A percentile compares a stretch with the other conserved stretches of the same genome.
phyloP scores from a whole-genome alignment of 441 rosid species.

The Capsella rubella region DNA sequence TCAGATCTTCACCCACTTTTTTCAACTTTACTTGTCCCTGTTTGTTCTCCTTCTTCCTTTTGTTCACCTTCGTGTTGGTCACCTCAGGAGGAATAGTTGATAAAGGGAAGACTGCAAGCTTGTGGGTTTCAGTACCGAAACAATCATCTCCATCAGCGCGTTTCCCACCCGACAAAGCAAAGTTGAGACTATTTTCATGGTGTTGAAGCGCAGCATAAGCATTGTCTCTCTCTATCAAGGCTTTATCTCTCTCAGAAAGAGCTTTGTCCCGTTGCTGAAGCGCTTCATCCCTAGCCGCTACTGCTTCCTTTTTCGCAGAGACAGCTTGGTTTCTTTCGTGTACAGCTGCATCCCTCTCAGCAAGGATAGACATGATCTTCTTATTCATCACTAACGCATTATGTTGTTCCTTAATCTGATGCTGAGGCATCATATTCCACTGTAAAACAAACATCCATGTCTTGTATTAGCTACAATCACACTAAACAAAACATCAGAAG shows the following conservation, averaged over 20 bases:
- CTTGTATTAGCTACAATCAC: slow-evolving; percentile 26
- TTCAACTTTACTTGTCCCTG: slow-evolving; percentile 49
- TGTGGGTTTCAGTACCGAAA: slow-evolving; percentile 44
- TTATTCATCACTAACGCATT: slow-evolving; percentile 87
- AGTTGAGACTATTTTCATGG: slow-evolving; percentile 64
- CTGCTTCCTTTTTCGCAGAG: slow-evolving; percentile 74
- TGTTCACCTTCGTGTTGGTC: slow-evolving; percentile 49
- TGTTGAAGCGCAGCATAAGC: slow-evolving; percentile 80
- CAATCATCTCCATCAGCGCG: slow-evolving; percentile 55
- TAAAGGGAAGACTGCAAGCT: slow-evolving; percentile 62
- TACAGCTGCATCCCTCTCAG: slow-evolving; percentile 79
- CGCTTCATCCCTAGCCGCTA: slow-evolving; percentile 81
- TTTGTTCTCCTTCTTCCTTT: slow-evolving; percentile 67
- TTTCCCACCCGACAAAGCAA: slow-evolving; percentile 57
- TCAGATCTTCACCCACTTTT: slow-evolving; percentile 68
- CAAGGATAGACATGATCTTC: slow-evolving; percentile 84
- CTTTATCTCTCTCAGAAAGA: slow-evolving; percentile 77
- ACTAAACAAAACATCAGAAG: slow-evolving; percentile 22
- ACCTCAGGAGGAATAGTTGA: slow-evolving; percentile 58
- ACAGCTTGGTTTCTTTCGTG: slow-evolving; percentile 74
- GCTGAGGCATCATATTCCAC: slow-evolving; percentile 81
- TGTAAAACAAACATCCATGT: slow-evolving; percentile 41
- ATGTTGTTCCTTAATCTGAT: slow-evolving; percentile 78
- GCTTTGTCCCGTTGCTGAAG: slow-evolving; percentile 86
- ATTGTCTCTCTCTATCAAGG: slow-evolving; percentile 78